Evolutionary conservation across 2,329 filamentous ascomycete genomes (phyloP).

Genomic region (Neofusicoccum parvum): DNA sequence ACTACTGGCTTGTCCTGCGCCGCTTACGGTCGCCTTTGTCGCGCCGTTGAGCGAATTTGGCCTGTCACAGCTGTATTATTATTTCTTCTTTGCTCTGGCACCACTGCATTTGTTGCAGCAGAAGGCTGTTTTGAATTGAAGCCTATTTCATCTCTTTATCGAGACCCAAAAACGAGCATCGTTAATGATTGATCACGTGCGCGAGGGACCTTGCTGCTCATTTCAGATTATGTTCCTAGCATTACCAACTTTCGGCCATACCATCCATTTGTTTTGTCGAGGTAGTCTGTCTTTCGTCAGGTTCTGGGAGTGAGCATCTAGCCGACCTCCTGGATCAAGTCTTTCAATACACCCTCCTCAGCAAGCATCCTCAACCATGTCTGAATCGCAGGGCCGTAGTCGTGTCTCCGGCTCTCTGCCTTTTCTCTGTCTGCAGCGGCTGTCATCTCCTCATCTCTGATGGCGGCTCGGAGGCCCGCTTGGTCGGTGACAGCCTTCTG

Average conservation of each 20-base stretch:
- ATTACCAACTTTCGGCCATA: no score
- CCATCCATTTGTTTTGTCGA: not conserved
- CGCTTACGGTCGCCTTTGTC: not conserved
- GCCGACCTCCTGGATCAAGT: constrained; percentile 16
- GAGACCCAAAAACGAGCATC: not conserved
- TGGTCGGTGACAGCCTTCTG: constrained; percentile 39
- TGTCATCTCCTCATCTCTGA: constrained; percentile 51
- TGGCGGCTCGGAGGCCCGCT: constrained; percentile 47
- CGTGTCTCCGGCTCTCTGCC: constrained; percentile 60
- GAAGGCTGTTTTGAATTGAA: not conserved
- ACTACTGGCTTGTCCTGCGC: constrained; percentile 31
- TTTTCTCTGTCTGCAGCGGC: constrained; percentile 55
- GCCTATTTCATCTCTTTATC: not conserved
- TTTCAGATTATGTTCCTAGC: not conserved
- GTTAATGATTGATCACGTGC: no score
- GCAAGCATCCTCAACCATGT: constrained; percentile 70
- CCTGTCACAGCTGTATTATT: not conserved
- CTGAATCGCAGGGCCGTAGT: constrained; percentile 71
- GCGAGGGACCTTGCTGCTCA: no score
- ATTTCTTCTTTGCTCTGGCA: not conserved
- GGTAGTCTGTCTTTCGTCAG: not conserved
- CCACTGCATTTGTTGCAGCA: not conserved
- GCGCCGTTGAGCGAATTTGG: not conserved
- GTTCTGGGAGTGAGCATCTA: not conserved
- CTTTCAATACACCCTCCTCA: constrained; percentile 51